Base-by-base conservation (phyloP, 208 protist species). In the Balamuthia mandrillaris region DNA sequence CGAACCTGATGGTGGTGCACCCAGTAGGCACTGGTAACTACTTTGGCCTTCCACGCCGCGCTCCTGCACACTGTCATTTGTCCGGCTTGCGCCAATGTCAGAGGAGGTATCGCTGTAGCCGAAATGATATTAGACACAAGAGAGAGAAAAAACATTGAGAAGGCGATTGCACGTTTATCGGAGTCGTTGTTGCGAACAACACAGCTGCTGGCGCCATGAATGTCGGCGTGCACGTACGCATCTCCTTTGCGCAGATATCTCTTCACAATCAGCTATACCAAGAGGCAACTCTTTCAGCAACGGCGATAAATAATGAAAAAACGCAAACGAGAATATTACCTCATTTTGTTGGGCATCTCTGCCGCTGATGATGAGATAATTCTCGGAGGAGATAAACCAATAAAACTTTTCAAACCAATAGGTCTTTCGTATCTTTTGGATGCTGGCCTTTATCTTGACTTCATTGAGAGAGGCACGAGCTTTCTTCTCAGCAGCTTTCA, bases 371-470 rank as follows among this genome's bases (percentile, higher is more conserved):
- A 98, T 96, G 6, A 99, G 84, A 78, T 98, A 98, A 44, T 97
- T 97, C 42, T 90, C 95, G 9, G 92, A 94, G 1, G 95, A 96
- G 83, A 98, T 95, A 86, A 99, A 99, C 97, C 97, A 99, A 49
- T 93, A 75, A 65, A 98, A 98, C 89, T 99, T 99, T 72, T 99
- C 98, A 94, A 98, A 99, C 97, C 97, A 99, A 45, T 92, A 92
- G 7, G 92, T 84, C 85, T 94, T 94, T 33, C 98, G 92, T 78
- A 96, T 91, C 44, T 92, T 88, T 24, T 92, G 82, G 75, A 99
- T 96, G 29, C 88, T 85, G 41, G 95, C 92, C 65, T 93, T 95
- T 10, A 89, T 45, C 1, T 74, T 83, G 0, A 91, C 84, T 89
- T 90, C 85, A 91, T 94, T 93, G 1, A 94, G 84, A 14, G 88